phyloP scores from a whole-genome alignment of 2,329 filamentous ascomycete genomes.

The Scopulariopsis brevicaulis region DNA sequence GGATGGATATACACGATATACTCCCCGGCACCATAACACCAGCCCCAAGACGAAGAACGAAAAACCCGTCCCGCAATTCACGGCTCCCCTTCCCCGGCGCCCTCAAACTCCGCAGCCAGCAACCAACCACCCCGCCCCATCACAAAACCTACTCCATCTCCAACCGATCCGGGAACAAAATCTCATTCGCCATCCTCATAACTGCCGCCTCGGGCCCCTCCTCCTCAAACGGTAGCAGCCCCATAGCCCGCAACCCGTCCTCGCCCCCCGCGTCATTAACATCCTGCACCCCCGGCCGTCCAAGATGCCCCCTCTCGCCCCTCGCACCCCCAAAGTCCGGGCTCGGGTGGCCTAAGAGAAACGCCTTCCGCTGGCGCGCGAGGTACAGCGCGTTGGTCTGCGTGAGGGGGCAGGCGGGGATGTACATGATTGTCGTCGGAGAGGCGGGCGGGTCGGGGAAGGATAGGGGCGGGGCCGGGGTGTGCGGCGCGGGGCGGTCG shows the following conservation, averaged over 20 bases:
- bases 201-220: slow-evolving; percentile 20
- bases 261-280: slow-evolving; percentile 26
- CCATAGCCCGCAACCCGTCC: slow-evolving; percentile 27
- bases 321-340: slow-evolving; percentile 24
- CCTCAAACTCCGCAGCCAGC: not conserved
- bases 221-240: slow-evolving; percentile 24
- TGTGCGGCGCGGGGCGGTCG: slow-evolving; percentile 12
- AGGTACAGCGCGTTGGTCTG: slow-evolving; percentile 30
- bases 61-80: not conserved
- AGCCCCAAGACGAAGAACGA: too few species aligned
- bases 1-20: too few species aligned
- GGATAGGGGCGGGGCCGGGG: not conserved
- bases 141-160: slow-evolving; percentile 15
- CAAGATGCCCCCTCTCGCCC: slow-evolving; percentile 20
- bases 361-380: slow-evolving; percentile 26
- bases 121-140: not conserved
- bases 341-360: slow-evolving; percentile 26
- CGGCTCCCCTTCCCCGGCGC: not conserved
- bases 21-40: too few species aligned
- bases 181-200: slow-evolving; percentile 23
- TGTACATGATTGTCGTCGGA: slow-evolving; percentile 21
- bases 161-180: slow-evolving; percentile 24
- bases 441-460: slow-evolving; percentile 2
- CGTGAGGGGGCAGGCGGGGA: slow-evolving; percentile 28
- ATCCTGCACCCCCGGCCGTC: slow-evolving; percentile 22